A percentile compares a stretch with the other conserved stretches of the same genome.
Conservation (phyloP, 106 monocot genomes). For the Triglochin maritima region DNA sequence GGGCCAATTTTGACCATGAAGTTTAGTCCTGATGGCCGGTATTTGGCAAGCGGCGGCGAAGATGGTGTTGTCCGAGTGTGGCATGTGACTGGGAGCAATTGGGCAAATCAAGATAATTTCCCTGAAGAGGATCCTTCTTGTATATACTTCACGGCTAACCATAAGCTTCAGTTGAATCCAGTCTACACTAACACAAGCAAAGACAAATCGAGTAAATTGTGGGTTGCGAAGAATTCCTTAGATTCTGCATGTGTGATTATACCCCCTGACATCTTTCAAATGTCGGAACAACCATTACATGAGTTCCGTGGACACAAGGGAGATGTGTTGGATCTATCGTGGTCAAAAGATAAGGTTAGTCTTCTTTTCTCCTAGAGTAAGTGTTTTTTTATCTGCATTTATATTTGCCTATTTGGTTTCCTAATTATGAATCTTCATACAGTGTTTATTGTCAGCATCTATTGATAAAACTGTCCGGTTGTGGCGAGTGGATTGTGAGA, state of each 20-base stretch:
- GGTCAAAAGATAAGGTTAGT: conserved; percentile 69
- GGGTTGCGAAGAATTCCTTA: conserved; percentile 15
- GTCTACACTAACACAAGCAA: conserved; percentile 6
- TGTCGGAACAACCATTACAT: conserved; percentile 60
- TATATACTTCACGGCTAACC: conserved; percentile 39
- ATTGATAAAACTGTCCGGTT: conserved; percentile 73
- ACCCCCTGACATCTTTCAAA: conserved; percentile 39
- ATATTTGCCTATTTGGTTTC: neutral
- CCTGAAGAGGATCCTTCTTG: conserved; percentile 50
- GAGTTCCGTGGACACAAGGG: conserved; percentile 69
- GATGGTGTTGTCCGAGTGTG: conserved; percentile 78
- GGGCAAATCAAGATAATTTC: conserved; percentile 19
- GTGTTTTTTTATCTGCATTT: neutral
- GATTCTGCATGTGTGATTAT: conserved; percentile 66
- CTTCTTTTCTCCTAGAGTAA: neutral
- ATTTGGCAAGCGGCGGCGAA: conserved; percentile 81
- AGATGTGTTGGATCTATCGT: conserved; percentile 73
- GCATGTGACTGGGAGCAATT: conserved; percentile 30
- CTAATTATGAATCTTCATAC: conserved; percentile 11
- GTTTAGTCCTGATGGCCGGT: conserved; percentile 69
- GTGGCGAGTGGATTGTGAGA: conserved; percentile 62
- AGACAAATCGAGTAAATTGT: conserved; percentile 24
- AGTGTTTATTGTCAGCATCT: conserved; percentile 59
- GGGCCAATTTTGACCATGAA: conserved; percentile 70
- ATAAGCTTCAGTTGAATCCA: conserved; percentile 28